Evolutionary conservation across 441 rosid species (phyloP).

Genomic region (Isatis lusitanica): DNA sequence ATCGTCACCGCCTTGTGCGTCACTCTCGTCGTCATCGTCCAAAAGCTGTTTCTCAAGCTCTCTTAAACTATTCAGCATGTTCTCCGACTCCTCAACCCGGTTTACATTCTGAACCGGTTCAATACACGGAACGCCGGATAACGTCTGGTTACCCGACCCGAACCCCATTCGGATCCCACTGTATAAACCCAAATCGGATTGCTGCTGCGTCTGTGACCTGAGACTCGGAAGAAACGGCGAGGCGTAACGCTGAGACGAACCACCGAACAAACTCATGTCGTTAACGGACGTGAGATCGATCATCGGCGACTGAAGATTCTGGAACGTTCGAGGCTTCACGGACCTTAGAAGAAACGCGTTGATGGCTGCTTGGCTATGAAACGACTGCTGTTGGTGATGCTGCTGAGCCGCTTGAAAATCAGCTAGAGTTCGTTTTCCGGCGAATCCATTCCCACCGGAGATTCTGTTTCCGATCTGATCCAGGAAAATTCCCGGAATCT

Average conservation of each 20-base stretch:
- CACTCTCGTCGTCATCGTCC: constrained; percentile 53
- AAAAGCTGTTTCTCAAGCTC: constrained; percentile 85
- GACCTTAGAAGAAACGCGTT: constrained; percentile 59
- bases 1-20: constrained; percentile 53
- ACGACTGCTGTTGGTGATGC: constrained; percentile 32
- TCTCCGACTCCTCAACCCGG: constrained; percentile 54
- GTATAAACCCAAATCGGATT: constrained; percentile 19
- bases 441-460: constrained; percentile 30
- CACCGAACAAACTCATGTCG: constrained; percentile 17
- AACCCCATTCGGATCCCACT: constrained; percentile 32
- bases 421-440: constrained; percentile 67
- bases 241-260: constrained; percentile 49
- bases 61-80: constrained; percentile 70
- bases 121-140: constrained; percentile 38
- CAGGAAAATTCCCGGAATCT: constrained; percentile 56
- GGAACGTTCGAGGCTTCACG: constrained; percentile 61
- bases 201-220: constrained; percentile 39
- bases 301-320: constrained; percentile 44
- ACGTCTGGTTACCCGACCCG: constrained; percentile 27
- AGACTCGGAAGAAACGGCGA: constrained; percentile 55
- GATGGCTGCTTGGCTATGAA: constrained; percentile 39
- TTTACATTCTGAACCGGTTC: constrained; percentile 38
- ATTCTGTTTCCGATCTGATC: constrained; percentile 61
- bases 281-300: constrained; percentile 41
- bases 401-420: constrained; percentile 57